These are phyloP conservation scores for Macrophomina phaseolina DNA, from an alignment of 2,329 filamentous ascomycete species.

Conservation along the genomic window DNA sequence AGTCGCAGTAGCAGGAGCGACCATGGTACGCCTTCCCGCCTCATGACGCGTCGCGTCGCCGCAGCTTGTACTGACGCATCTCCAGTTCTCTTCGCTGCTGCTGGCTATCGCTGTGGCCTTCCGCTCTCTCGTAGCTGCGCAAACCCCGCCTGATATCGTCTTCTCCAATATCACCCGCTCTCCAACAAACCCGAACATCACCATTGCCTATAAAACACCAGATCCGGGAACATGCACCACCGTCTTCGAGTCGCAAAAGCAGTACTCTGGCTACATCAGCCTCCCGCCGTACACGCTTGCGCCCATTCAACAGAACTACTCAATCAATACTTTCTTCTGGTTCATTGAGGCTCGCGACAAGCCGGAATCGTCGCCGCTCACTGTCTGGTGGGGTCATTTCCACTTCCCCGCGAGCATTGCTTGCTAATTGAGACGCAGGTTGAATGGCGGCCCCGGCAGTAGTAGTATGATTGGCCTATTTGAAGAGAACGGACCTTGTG, in stretches of 20 bases:
- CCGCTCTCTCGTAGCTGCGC: conserved; percentile 37
- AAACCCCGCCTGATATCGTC: conserved; percentile 47
- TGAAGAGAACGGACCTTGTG: conserved; percentile 60
- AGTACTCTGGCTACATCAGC: conserved; percentile 73
- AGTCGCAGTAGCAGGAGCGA: conserved; percentile 11
- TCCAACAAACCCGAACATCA: conserved; percentile 67
- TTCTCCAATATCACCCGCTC: conserved; percentile 63
- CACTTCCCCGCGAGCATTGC: neutral
- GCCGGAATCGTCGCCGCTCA: conserved; percentile 58
- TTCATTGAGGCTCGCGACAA: conserved; percentile 65
- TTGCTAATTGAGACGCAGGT: conserved; percentile 63
- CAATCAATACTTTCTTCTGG: conserved; percentile 70
- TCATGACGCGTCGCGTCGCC: neutral
- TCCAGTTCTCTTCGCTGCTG: conserved; percentile 9
- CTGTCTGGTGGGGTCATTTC: conserved; percentile 52
- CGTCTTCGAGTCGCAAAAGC: conserved; percentile 67
- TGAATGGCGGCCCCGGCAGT: conserved; percentile 70
- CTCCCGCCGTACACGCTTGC: conserved; percentile 59
- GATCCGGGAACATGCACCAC: conserved; percentile 68
- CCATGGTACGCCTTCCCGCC: conserved; percentile 10
- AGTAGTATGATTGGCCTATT: conserved; percentile 71
- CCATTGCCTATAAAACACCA: conserved; percentile 70
- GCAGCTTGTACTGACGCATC: neutral
- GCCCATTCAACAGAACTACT: conserved; percentile 59
- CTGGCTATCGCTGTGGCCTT: conserved; percentile 10